phyloP scores from a whole-genome alignment of 306 rosid species.

The Cyamopsis tetragonoloba region DNA sequence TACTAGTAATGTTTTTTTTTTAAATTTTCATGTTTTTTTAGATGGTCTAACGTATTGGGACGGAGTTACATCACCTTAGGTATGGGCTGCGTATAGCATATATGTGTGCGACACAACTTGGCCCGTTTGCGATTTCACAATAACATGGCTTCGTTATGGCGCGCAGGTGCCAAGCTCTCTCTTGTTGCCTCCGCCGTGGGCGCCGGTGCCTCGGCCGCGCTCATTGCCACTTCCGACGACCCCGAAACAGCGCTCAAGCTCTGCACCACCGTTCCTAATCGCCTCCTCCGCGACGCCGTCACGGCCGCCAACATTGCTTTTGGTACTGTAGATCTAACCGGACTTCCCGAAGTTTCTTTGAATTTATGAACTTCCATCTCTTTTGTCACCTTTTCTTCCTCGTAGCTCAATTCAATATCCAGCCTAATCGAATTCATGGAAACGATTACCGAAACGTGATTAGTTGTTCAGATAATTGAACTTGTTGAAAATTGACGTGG shows the following conservation, averaged over 20 bases:
- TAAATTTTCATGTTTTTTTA: no score
- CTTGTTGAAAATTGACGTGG: not conserved
- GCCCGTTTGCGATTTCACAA: no score
- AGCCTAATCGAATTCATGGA: not conserved
- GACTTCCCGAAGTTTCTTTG: not conserved
- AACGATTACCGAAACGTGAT: conserved; percentile 3
- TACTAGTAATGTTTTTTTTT: no score
- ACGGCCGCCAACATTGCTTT: conserved; percentile 73
- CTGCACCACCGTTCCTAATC: conserved; percentile 65
- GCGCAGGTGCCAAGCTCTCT: conserved; percentile 58
- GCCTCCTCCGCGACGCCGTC: conserved; percentile 66
- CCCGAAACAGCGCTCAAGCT: conserved; percentile 68
- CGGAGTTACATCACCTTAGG: no score
- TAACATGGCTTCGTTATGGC: conserved; percentile 73
- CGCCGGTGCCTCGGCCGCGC: conserved; percentile 63
- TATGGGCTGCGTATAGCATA: no score
- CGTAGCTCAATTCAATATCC: not conserved
- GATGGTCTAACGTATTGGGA: no score
- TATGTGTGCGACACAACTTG: no score
- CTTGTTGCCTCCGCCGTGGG: conserved; percentile 50
- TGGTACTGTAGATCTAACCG: conserved; percentile 50
- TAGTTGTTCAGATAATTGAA: conserved; percentile 15
- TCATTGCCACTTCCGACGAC: conserved; percentile 73
- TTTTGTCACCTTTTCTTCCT: not conserved
- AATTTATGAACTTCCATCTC: not conserved